phyloP scores from a whole-genome alignment of 495 filamentous ascomycete genomes.

The Penicillium paxilli region DNA sequence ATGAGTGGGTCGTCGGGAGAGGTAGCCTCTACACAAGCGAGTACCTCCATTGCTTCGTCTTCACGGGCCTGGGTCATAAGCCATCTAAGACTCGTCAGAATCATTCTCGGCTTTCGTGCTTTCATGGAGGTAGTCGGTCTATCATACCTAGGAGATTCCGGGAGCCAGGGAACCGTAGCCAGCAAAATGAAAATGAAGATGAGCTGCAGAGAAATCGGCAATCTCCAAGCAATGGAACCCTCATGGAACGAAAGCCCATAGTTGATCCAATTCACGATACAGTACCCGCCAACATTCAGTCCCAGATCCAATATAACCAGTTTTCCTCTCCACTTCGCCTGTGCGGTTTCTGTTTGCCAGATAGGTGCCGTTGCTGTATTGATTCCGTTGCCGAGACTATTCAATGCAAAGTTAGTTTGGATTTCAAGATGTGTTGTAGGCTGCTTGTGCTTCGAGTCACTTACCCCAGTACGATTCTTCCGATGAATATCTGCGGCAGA shows the following conservation, averaged over 20 bases:
- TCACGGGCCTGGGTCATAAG: slow-evolving; percentile 1
- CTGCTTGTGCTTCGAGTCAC: background rate
- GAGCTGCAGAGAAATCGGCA: slow-evolving; percentile 14
- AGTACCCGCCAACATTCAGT: slow-evolving; percentile 49
- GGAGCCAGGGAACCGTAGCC: background rate
- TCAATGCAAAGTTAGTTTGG: background rate
- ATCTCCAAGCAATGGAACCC: slow-evolving; percentile 41
- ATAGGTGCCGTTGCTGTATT: slow-evolving; percentile 6
- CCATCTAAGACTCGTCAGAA: background rate
- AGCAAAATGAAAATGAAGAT: background rate
- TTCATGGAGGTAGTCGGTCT: background rate
- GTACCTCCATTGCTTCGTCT: slow-evolving; percentile 1
- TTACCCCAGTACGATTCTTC: background rate
- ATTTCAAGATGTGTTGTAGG: background rate
- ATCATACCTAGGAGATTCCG: background rate
- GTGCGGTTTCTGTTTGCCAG: slow-evolving; percentile 50
- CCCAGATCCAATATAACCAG: slow-evolving; percentile 57
- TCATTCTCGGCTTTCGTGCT: background rate
- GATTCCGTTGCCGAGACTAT: background rate
- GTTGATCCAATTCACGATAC: slow-evolving; percentile 5
- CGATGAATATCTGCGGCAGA: background rate
- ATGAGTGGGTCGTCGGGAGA: background rate
- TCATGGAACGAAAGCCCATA: slow-evolving; percentile 34
- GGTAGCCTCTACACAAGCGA: slow-evolving; percentile 1
- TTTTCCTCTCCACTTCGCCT: slow-evolving; percentile 54